Conservation (phyloP, 2,329 filamentous ascomycete genomes). For the Leptographium radiaticola region DNA sequence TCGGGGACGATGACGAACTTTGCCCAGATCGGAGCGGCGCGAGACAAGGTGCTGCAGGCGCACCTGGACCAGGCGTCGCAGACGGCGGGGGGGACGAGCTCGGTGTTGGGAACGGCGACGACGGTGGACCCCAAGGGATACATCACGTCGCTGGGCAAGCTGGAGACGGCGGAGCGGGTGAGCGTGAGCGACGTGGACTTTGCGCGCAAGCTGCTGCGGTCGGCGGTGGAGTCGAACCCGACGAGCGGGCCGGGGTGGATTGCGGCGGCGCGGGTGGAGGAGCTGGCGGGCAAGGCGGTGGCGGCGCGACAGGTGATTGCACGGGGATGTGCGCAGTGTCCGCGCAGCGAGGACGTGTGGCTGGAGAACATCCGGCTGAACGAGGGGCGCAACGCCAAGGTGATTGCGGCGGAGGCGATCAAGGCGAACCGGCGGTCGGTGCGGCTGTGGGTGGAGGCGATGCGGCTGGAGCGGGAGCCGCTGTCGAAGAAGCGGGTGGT, state of each 20-base stretch:
- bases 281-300: constrained; percentile 82
- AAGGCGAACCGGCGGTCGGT: constrained; percentile 84
- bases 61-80: constrained; percentile 60
- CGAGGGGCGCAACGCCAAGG: constrained; percentile 83
- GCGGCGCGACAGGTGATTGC: constrained; percentile 80
- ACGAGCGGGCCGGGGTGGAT: constrained; percentile 94
- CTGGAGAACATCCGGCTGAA: constrained; percentile 90
- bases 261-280: constrained; percentile 81
- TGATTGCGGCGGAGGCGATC: constrained; percentile 88
- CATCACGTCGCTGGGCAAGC: constrained; percentile 78
- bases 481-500: constrained; percentile 87
- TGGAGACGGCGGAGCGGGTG: constrained; percentile 66
- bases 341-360: constrained; percentile 92
- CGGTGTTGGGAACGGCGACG: constrained; percentile 68
- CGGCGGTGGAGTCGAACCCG: constrained; percentile 92
- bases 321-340: constrained; percentile 78
- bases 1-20: constrained; percentile 90
- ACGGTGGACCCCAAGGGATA: constrained; percentile 94
- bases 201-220: constrained; percentile 83
- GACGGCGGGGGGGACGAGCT: constrained; percentile 51
- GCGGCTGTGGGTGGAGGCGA: constrained; percentile 86
- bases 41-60: constrained; percentile 90
- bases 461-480: constrained; percentile 74
- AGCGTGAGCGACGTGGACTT: constrained; percentile 92
- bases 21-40: constrained; percentile 87